Percentiles rank a stretch among this genome's conserved stretches.
These are phyloP conservation scores for Coccomyxa sp. DNA, from an alignment of 139 green algal genomes.

Conservation along the genomic window DNA sequence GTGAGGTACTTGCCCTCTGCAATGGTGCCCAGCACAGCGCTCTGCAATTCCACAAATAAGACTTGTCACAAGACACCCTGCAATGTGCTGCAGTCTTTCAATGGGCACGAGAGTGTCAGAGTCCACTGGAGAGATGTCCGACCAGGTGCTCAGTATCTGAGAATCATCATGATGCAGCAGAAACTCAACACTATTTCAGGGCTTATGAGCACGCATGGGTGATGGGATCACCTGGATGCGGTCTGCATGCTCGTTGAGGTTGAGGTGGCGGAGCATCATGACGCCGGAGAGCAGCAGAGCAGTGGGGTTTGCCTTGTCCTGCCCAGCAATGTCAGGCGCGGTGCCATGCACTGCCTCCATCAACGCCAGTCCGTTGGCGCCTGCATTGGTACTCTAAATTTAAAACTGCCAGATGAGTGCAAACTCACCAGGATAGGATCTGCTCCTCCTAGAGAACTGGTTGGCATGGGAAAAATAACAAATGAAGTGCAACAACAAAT, in stretches of 20 bases:
- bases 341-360: conserved; percentile 96
- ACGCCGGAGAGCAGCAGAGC: conserved; percentile 82
- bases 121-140: background rate
- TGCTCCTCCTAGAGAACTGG: background rate
- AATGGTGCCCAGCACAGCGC: conserved; percentile 68
- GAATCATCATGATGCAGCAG: background rate
- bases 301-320: conserved; percentile 93
- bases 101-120: background rate
- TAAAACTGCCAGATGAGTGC: no score
- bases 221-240: conserved; percentile 65
- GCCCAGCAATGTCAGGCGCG: conserved; percentile 85
- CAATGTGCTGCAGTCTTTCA: background rate
- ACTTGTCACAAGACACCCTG: background rate
- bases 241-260: conserved; percentile 45
- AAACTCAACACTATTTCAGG: background rate
- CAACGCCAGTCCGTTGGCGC: conserved; percentile 72
- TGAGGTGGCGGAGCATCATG: conserved; percentile 95
- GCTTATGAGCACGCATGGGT: background rate
- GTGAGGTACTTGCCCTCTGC: conserved; percentile 87
- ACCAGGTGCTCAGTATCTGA: background rate
- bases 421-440: background rate
- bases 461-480: no score
- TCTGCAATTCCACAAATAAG: conserved; percentile 54
- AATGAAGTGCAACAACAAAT: no score
- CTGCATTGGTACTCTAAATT: conserved; percentile 19